phyloP scores from a whole-genome alignment of 1,284 basidiomycete genomes.

The Cystobasidium sp. region DNA sequence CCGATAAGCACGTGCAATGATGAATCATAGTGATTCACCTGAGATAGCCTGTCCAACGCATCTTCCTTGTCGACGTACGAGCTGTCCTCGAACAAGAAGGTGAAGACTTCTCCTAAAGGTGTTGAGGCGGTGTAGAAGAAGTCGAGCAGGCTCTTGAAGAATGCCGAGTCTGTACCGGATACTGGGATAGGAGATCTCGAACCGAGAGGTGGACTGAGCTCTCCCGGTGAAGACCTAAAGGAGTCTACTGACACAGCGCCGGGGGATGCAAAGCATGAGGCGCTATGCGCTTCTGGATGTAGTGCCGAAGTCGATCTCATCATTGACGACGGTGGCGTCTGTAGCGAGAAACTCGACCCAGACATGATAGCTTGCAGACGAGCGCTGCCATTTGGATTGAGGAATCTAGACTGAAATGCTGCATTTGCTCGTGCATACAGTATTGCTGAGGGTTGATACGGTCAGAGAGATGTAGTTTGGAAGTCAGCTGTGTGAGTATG shows the following conservation, averaged over 20 bases:
- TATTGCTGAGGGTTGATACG: conserved; percentile 65
- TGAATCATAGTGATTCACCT: conserved; percentile 35
- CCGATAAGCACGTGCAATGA: background rate
- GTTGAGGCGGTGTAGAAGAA: conserved; percentile 81
- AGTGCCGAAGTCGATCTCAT: conserved; percentile 26
- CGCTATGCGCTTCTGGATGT: conserved; percentile 17
- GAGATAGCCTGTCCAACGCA: conserved; percentile 44
- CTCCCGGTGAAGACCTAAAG: background rate
- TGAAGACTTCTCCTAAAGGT: conserved; percentile 82
- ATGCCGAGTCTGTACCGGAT: conserved; percentile 45
- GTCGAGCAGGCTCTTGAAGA: conserved; percentile 64
- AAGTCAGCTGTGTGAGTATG: background rate
- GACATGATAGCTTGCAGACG: conserved; percentile 56
- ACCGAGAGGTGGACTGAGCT: background rate
- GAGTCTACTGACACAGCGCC: background rate
- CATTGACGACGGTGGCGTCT: conserved; percentile 27
- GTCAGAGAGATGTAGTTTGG: background rate
- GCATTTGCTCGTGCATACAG: conserved; percentile 81
- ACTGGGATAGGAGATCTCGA: conserved; percentile 38
- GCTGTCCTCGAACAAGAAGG: conserved; percentile 78
- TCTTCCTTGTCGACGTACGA: conserved; percentile 29
- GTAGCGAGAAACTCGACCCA: conserved; percentile 40
- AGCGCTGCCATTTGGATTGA: conserved; percentile 84
- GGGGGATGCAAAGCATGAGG: background rate
- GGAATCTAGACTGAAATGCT: conserved; percentile 59